phyloP scores from a whole-genome alignment of 2,329 filamentous ascomycete species.

The Coniochaeta prunicola region DNA sequence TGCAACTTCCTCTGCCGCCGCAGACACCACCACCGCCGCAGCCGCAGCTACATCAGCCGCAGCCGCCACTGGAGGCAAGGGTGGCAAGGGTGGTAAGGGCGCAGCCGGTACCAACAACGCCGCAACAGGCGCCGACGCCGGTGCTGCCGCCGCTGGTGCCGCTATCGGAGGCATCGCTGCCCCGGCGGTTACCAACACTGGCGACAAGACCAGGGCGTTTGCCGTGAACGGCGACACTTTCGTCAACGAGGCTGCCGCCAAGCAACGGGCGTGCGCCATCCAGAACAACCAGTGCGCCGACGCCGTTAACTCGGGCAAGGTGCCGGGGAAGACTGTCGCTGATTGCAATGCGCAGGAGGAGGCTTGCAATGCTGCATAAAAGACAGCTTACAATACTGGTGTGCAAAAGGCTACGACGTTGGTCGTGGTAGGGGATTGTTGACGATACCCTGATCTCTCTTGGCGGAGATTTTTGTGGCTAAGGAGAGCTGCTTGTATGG shows the following conservation, averaged over 20 bases:
- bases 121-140: conserved; percentile 1
- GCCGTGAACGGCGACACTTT: conserved; percentile 50
- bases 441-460: background rate
- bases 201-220: conserved; percentile 45
- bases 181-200: conserved; percentile 40
- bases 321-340: conserved; percentile 29
- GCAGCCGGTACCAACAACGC: conserved; percentile 3
- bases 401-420: background rate
- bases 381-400: background rate
- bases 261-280: conserved; percentile 54
- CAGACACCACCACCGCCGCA: background rate
- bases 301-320: conserved; percentile 43
- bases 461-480: background rate
- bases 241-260: conserved; percentile 44
- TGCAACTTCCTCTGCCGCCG: background rate
- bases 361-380: conserved; percentile 25
- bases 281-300: conserved; percentile 56
- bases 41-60: background rate
- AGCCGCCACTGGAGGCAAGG: background rate
- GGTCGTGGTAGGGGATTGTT: background rate
- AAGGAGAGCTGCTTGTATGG: background rate
- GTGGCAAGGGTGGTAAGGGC: conserved; percentile 7
- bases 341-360: conserved; percentile 50
- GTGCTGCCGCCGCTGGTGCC: conserved; percentile 25
- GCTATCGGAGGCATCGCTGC: conserved; percentile 42